Evolutionary conservation across 73 alveolate genomes (phyloP), one percentile per base, ranked within the genome.

Genomic region (Tetrahymena borealis): DNA sequence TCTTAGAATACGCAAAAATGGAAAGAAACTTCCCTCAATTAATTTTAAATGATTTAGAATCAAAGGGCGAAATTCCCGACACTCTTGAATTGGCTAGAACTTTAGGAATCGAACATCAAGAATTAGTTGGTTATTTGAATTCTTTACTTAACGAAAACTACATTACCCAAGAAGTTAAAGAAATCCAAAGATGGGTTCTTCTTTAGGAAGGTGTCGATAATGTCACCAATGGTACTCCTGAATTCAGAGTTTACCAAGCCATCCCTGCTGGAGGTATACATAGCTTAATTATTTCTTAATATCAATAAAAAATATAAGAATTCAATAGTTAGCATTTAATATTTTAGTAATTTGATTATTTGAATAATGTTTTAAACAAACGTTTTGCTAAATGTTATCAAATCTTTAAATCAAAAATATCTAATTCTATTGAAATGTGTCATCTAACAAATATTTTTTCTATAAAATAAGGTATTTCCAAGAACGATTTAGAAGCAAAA

Each of bases 191-290:
- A 15, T 85, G 90, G 37, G 28, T 93, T 20, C 91, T 93, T 24
- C 40, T 92, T 18, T 90, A 93, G n/a, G 93, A 92, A 85, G 95
- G 95, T 33, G 40, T 79, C 32, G 91, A 16, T 12, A 39, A n/a
- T 35, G 77, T 39, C 20, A 32, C 90, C 11, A 79, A 90, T 11
- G 38, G 91, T 20, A 39, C 95, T 36, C 92, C 92, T 40, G 95
- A 93, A 41, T 93, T 78, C 91, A 41, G 78, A 93, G 91, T 93
- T 20, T 93, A 39, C 39, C 7, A 85, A 38, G 78, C 38, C 11
- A 35, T 93, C 35, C 95, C 95, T 60, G 85, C 85, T 60, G 85
- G 11, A 60, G 85, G 85, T 60, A 60, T n/a, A 60, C 28, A 2
- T n/a, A 60, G n/a, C 28, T 60, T 60, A 60, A 24, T 28, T 60